Base-by-base conservation (phyloP, 23 red algal genomes). In the Chondrus crispus region DNA sequence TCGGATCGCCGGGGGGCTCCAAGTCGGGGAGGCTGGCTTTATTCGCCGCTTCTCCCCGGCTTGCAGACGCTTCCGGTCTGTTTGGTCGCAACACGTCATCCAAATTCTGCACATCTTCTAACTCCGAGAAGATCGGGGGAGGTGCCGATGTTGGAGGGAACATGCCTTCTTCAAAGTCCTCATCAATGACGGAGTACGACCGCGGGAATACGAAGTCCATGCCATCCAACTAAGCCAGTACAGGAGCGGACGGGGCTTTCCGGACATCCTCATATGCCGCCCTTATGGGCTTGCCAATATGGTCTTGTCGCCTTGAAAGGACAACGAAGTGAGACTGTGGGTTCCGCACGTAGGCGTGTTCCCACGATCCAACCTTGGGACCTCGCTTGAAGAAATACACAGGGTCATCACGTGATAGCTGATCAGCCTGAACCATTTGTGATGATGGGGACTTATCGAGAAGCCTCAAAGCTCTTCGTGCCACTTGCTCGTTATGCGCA, bases 341-440 rank as follows among this genome's bases (percentile, higher is more conserved):
- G 5, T 70, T 5, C 16, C 70, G 32, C 6, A 88, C 84, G 48
- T 39, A 88, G 3, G 26, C 84, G 6, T 22, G 4, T 44, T 77
- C 29, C 46, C 85, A 89, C 41, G 48, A 13, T 58, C 72, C 85
- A 62, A 78, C 33, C 36, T 79, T 89, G 9, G 5, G 47, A 5
- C 85, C 47, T 6, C 42, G 44, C 24, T 79, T 76, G 72, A 89
- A 88, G 68, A 70, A 88, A 35, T 88, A 88, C 5, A 89, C 85
- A 20, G 62, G 26, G 5, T 64, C 58, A 32, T 32, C 14, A 9
- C 58, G 58, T 32, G 58, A n/a, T n/a, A 64, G 58, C 4, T 64
- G 5, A 4, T 5, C 26, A 30, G 26, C 24, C 58, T n/a, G 35
- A 8, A 64, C 7, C 41, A 60, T 22, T 35, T 62, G 64, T 5